Evolutionary conservation across 805 yeast genomes (phyloP).

Genomic region (Wickerhamiella domercqiae): DNA sequence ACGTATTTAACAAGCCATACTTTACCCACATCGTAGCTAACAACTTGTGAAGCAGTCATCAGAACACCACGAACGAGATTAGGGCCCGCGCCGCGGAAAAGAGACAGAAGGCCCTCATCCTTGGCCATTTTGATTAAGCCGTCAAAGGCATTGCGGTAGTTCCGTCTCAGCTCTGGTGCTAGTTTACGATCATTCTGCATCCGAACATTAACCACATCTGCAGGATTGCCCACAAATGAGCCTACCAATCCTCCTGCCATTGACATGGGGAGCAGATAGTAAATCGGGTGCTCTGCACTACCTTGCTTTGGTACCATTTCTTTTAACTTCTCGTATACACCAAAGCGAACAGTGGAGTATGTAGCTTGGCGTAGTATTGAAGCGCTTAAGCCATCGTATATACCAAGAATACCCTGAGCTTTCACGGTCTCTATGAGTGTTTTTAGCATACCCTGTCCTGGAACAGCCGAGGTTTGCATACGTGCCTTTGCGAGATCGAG

Average conservation of each 20-base stretch:
- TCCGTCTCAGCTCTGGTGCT: conserved; percentile 48
- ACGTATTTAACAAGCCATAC: conserved; percentile 35
- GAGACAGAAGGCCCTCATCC: conserved; percentile 44
- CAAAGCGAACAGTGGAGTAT: conserved; percentile 74
- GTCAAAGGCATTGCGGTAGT: conserved; percentile 63
- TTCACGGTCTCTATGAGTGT: conserved; percentile 46
- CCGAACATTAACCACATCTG: conserved; percentile 74
- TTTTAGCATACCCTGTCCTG: conserved; percentile 46
- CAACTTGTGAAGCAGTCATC: conserved; percentile 87
- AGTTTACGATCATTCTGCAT: conserved; percentile 79
- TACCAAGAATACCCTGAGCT: conserved; percentile 45
- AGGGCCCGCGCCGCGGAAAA: conserved; percentile 64
- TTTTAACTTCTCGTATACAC: conserved; percentile 66
- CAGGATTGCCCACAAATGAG: conserved; percentile 75
- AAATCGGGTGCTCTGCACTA: conserved; percentile 37
- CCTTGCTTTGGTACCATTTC: conserved; percentile 30
- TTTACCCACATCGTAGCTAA: conserved; percentile 68
- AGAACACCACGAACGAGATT: conserved; percentile 66
- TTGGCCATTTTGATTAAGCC: conserved; percentile 46
- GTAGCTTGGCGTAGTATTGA: conserved; percentile 75
- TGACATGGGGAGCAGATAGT: conserved; percentile 53
- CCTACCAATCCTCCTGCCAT: conserved; percentile 80
- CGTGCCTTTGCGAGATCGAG: conserved; percentile 77
- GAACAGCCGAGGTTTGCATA: conserved; percentile 57
- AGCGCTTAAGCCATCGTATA: conserved; percentile 75